phyloP scores from a whole-genome alignment of 352 stramenopile species.

The Globisporangium barbulae region DNA sequence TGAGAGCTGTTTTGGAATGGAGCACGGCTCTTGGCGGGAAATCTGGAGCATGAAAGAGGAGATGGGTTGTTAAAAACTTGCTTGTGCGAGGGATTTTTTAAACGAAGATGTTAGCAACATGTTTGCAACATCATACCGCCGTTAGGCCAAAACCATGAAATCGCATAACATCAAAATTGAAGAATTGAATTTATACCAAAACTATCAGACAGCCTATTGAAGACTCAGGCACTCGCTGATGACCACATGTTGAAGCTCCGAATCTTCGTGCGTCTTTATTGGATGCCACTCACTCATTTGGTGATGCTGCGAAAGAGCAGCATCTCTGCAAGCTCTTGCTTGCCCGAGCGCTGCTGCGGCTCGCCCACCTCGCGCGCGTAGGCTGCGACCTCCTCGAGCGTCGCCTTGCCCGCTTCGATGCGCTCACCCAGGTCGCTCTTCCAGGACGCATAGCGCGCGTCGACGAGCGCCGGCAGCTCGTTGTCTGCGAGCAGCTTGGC shows the following conservation, averaged over 20 bases:
- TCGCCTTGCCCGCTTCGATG: conserved; percentile 59
- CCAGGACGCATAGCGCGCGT: conserved; percentile 70
- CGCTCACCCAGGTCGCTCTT: conserved; percentile 46
- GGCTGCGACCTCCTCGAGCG: conserved; percentile 58
- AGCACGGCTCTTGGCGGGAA: no score
- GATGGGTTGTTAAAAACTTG: no score
- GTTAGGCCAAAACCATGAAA: no score
- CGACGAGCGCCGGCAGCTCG: conserved; percentile 42
- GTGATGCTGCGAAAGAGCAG: conserved; percentile 41
- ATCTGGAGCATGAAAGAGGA: no score
- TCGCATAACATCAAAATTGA: no score
- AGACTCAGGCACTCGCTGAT: no score
- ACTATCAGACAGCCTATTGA: conserved; percentile 6
- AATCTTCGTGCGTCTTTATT: not conserved
- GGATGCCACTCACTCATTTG: conserved; percentile 9
- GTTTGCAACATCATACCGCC: no score
- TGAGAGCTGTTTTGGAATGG: no score
- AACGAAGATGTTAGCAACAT: no score
- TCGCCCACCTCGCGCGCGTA: conserved; percentile 48
- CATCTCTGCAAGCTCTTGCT: conserved; percentile 78
- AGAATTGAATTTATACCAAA: conserved; percentile 8
- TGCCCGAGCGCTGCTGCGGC: conserved; percentile 55
- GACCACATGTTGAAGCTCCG: not conserved
- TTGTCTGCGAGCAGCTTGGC: conserved; percentile 66
- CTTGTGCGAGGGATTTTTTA: no score